Evolutionary conservation across 202 grass and related monocot species (phyloP), one percentile per base, ranked within the genome.

Genomic region (Schoenoplectus triqueter): DNA sequence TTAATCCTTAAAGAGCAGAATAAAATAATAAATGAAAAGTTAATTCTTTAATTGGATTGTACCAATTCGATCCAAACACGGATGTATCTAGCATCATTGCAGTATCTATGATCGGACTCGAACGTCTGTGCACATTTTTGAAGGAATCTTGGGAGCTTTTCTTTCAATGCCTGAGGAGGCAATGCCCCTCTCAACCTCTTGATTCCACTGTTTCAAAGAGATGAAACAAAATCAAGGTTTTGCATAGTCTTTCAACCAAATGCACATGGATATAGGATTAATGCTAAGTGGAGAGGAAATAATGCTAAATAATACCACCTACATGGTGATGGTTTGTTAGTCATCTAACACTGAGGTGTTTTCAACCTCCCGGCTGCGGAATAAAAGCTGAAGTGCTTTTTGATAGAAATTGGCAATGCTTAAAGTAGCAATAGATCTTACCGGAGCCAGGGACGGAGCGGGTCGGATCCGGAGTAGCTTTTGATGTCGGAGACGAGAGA

Each of bases 61-160:
- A 97, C 92, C 88, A 98, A 64, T 64, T 98, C 85, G 63, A 98
- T 93, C 95, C 89, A 98, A 54, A 98, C 87, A 66, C 92, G 89
- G 67, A 98, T 57, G 81, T 93, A 98, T 3, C 91, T 88, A 0
- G 92, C 41, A 57, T 98, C 95, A 15, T 98, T 92, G 49, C 84
- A 83, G 81, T 92, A 95, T 13, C 86, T 82, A 17, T 39, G 48
- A 54, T 98, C 89, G 54, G 85, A 87, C 85, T 93, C 88, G 72
- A 98, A 98, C 80, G 90, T 86, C 84, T 98, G 66, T 17, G 89
- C 89, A 72, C 95, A 98, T 85, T 98, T 98, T 81, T 98, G 92
- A 56, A 98, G 95, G 84, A 95, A 98, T 81, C 92, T 88, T 3
- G 92, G 95, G 57, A 98, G 89, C 81, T 98, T 98, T 83, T 90